phyloP scores from a whole-genome alignment of 805 yeast species.

The Hemisphaericaspora nanyangensis region DNA sequence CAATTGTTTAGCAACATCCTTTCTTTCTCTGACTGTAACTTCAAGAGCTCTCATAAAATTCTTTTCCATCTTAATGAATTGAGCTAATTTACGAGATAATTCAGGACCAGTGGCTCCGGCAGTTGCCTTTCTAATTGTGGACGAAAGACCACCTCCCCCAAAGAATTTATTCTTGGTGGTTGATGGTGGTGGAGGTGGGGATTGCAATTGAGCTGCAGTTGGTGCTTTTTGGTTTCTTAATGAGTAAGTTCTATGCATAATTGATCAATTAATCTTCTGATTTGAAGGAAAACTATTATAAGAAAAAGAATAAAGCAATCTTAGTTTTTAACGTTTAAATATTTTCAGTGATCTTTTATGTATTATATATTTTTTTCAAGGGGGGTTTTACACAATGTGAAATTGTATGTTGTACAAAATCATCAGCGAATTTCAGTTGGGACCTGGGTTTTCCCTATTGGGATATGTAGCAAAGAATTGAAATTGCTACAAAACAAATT shows the following conservation, averaged over 20 bases:
- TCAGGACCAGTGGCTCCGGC: constrained; percentile 84
- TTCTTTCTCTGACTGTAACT: constrained; percentile 70
- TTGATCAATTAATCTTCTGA: too few species aligned
- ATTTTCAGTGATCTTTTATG: too few species aligned
- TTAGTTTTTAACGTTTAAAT: too few species aligned
- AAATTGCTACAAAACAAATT: too few species aligned
- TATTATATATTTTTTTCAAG: too few species aligned
- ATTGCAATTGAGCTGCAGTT: constrained; percentile 90
- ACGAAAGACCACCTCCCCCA: constrained; percentile 70
- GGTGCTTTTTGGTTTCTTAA: constrained; percentile 95
- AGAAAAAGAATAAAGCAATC: not conserved
- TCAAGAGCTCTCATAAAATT: constrained; percentile 77
- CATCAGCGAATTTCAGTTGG: too few species aligned
- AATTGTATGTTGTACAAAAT: too few species aligned
- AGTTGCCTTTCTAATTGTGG: constrained; percentile 61
- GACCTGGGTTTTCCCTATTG: too few species aligned
- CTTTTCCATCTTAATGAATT: constrained; percentile 76
- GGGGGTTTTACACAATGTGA: too few species aligned
- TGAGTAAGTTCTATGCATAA: constrained; percentile 97
- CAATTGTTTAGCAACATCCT: constrained; percentile 78
- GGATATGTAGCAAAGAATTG: too few species aligned
- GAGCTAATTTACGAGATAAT: constrained; percentile 68
- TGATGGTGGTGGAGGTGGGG: constrained; percentile 94
- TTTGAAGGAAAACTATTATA: too few species aligned
- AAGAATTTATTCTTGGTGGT: constrained; percentile 87